These are phyloP conservation scores for Venturia effusa DNA, from an alignment of 2,329 filamentous ascomycete genomes.

Conservation along the genomic window DNA sequence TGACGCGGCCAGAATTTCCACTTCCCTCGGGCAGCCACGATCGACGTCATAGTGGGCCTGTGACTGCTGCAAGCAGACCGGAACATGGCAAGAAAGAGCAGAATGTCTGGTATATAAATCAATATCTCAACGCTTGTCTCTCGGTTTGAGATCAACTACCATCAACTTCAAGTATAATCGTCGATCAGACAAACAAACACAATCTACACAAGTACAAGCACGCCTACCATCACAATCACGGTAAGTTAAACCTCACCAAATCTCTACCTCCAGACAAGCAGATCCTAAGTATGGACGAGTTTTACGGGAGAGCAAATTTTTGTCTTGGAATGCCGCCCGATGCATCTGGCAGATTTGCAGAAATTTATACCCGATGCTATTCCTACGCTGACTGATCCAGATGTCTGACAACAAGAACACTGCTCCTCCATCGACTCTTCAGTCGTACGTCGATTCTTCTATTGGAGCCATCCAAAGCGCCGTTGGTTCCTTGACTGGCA, in stretches of 20 bases:
- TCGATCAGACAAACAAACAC: no score
- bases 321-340: no score
- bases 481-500: slow-evolving; percentile 64
- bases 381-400: not conserved
- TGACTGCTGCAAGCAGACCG: not conserved
- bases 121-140: not conserved
- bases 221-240: no score
- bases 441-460: slow-evolving; percentile 56
- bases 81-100: not conserved
- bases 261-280: not conserved
- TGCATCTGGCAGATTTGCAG: no score
- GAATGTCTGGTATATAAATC: not conserved
- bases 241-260: no score
- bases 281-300: not conserved
- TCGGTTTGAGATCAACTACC: not conserved
- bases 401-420: slow-evolving; percentile 42
- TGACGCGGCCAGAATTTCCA: no score
- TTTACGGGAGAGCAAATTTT: not conserved
- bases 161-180: not conserved
- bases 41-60: not conserved
- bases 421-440: slow-evolving; percentile 55
- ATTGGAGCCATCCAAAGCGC: slow-evolving; percentile 62
- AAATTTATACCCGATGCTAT: no score
- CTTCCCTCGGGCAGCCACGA: not conserved
- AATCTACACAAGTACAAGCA: no score